Conservation (phyloP, 2,329 filamentous ascomycete species). For the Cladosporium oxysporum region DNA sequence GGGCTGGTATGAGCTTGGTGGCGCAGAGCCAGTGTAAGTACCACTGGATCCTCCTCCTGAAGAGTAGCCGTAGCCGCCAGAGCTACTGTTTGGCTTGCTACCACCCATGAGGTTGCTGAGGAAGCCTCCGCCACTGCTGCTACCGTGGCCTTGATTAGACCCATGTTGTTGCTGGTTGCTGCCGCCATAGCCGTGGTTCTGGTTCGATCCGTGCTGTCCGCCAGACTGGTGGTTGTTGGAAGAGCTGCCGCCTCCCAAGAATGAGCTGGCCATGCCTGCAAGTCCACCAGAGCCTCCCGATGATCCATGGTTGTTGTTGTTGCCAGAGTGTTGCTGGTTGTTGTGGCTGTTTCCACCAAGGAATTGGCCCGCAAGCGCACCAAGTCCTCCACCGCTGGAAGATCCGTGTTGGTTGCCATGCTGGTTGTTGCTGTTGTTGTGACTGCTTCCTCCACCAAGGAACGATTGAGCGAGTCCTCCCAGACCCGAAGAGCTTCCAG, state of each 20-base stretch:
- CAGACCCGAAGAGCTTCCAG: conserved; percentile 22
- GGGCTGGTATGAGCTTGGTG: conserved; percentile 38
- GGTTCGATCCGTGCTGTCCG: conserved; percentile 17
- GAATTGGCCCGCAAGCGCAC: conserved; percentile 27
- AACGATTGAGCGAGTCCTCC: conserved; percentile 27
- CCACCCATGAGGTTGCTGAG: conserved; percentile 29
- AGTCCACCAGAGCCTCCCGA: conserved; percentile 21
- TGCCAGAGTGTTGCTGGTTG: conserved; percentile 26
- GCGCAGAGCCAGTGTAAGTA: conserved; percentile 40
- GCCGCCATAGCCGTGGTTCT: conserved; percentile 24
- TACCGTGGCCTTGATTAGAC: conserved; percentile 20
- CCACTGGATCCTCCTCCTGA: conserved; percentile 32
- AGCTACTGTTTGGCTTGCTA: conserved; percentile 13
- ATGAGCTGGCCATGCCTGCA: conserved; percentile 26
- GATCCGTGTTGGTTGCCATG: conserved; percentile 17
- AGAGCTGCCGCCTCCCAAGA: conserved; percentile 32
- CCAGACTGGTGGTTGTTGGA: conserved; percentile 16
- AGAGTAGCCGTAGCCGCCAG: conserved; percentile 39
- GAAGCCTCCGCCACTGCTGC: conserved; percentile 18
- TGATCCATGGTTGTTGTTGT: conserved; percentile 10
- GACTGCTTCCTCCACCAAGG: conserved; percentile 31
- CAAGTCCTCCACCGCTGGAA: conserved; percentile 20
- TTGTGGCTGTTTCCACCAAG: conserved; percentile 30
- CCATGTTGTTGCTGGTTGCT: conserved; percentile 14
- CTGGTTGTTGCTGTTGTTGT: conserved; percentile 11